These are phyloP conservation scores for Mycosarcoma maydis DNA, from an alignment of 1,284 basidiomycete genomes.

Conservation along the genomic window DNA sequence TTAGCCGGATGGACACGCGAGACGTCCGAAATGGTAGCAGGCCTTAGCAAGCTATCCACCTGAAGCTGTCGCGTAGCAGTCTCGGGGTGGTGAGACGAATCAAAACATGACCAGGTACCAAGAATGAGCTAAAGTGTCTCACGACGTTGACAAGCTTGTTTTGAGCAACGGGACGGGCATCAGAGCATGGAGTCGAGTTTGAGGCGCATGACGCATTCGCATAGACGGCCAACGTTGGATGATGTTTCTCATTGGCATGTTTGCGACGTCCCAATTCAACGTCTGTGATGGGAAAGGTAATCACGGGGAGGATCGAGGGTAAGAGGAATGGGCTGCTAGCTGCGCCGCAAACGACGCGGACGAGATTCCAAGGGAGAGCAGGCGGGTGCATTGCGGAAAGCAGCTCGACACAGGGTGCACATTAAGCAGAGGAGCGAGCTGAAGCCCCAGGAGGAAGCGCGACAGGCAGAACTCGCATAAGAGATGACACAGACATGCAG, in stretches of 20 bases:
- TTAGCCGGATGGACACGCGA: constrained; percentile 9
- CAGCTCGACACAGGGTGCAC: not conserved
- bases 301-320: not conserved
- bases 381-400: constrained; percentile 40
- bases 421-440: constrained; percentile 1
- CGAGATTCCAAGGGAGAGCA: constrained; percentile 40
- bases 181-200: constrained; percentile 1
- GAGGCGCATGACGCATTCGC: constrained; percentile 31
- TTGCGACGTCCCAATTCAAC: constrained; percentile 3
- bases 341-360: constrained; percentile 16
- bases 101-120: constrained; percentile 36
- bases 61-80: no score
- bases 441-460: constrained; percentile 1
- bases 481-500: constrained; percentile 7
- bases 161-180: constrained; percentile 4
- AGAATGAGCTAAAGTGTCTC: not conserved
- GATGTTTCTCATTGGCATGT: constrained; percentile 45
- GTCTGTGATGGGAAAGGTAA: not conserved
- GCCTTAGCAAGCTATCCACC: no score
- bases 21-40: constrained; percentile 7
- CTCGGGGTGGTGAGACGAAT: no score
- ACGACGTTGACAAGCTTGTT: constrained; percentile 8
- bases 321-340: constrained; percentile 5
- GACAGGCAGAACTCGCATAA: not conserved
- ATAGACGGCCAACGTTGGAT: constrained; percentile 39